Evolutionary conservation across 116 monocot species (phyloP).

Genomic region (Phalaenopsis hybrid): DNA sequence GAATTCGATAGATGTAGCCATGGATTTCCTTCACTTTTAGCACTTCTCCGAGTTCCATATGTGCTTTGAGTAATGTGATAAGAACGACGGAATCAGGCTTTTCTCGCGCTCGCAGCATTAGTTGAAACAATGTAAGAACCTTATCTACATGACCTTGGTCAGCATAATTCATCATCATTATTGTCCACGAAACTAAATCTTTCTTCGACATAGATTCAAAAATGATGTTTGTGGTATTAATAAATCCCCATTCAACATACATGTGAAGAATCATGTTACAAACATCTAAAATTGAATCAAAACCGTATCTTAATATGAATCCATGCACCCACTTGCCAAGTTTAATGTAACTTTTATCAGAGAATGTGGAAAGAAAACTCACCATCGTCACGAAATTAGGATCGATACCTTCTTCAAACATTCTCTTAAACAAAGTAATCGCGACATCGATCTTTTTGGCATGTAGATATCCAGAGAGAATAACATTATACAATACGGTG

Average conservation of each 20-base stretch:
- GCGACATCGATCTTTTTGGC: conserved; percentile 26
- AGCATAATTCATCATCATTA: conserved; percentile 40
- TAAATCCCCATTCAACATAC: conserved; percentile 35
- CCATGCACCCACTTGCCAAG: conserved; percentile 32
- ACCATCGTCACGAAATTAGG: conserved; percentile 32
- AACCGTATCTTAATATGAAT: conserved; percentile 14
- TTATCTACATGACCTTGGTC: conserved; percentile 20
- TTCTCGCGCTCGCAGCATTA: conserved; percentile 20
- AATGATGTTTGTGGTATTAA: conserved; percentile 17
- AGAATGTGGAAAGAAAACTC: conserved; percentile 31
- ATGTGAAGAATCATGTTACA: conserved; percentile 52
- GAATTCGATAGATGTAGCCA: conserved; percentile 22
- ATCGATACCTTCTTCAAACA: conserved; percentile 24
- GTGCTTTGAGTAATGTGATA: conserved; percentile 27
- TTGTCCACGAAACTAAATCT: conserved; percentile 47
- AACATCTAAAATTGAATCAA: conserved; percentile 30
- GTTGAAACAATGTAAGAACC: conserved; percentile 28
- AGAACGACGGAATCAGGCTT: conserved; percentile 31
- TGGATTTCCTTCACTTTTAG: conserved; percentile 44
- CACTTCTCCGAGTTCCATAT: conserved; percentile 21
- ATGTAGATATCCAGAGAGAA: conserved; percentile 42
- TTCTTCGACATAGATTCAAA: conserved; percentile 26
- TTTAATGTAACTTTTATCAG: conserved; percentile 20
- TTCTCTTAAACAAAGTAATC: conserved; percentile 16
- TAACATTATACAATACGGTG: conserved; percentile 39